These are phyloP conservation scores for Tilletia setariae DNA, from an alignment of 1,284 basidiomycete genomes.

Conservation along the genomic window DNA sequence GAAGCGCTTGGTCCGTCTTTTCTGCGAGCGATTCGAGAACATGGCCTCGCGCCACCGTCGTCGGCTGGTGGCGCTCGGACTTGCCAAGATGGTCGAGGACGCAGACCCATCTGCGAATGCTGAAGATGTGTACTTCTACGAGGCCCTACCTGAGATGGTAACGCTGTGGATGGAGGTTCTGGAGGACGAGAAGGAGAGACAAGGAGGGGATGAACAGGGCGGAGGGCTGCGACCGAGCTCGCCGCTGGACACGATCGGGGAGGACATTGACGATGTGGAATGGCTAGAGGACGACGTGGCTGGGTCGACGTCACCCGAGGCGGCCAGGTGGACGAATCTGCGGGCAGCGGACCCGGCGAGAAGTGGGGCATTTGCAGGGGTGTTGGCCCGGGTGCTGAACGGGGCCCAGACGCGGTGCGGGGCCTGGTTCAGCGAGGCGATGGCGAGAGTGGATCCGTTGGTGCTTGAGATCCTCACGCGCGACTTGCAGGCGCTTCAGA, in stretches of 20 bases:
- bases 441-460: constrained; percentile 41
- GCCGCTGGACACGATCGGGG: constrained; percentile 31
- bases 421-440: constrained; percentile 22
- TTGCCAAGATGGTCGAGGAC: constrained; percentile 29
- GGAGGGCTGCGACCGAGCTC: constrained; percentile 25
- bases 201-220: not conserved
- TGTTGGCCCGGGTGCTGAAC: constrained; percentile 32
- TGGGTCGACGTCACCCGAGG: constrained; percentile 29
- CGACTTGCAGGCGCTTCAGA: constrained; percentile 3
- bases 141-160: constrained; percentile 34
- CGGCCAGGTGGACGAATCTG: constrained; percentile 32
- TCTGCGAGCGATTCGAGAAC: constrained; percentile 38
- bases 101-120: constrained; percentile 12
- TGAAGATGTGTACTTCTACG: constrained; percentile 23
- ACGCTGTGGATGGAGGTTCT: constrained; percentile 47
- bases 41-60: constrained; percentile 42
- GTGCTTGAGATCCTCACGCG: constrained; percentile 41
- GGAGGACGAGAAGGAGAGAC: constrained; percentile 35
- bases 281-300: constrained; percentile 38
- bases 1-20: constrained; percentile 14
- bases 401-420: constrained; percentile 30
- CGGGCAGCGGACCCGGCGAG: constrained; percentile 34
- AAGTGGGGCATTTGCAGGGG: constrained; percentile 28
- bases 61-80: constrained; percentile 39
- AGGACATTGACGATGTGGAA: constrained; percentile 27